Evolutionary conservation across 2,329 filamentous ascomycete species (phyloP).

Genomic region (Leptographium procerum): DNA sequence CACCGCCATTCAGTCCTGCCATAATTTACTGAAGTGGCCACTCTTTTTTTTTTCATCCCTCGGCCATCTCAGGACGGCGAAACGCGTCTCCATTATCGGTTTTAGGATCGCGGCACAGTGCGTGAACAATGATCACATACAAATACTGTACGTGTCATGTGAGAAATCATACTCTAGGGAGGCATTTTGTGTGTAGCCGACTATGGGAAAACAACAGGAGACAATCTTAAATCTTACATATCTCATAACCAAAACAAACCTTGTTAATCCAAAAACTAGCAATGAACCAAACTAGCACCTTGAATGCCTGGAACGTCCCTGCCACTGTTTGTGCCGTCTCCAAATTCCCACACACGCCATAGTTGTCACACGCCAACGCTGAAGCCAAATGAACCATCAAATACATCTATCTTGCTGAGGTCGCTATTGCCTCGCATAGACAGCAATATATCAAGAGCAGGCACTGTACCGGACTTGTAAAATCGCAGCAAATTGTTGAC

Average conservation of each 20-base stretch:
- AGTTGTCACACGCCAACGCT: conserved; percentile 31
- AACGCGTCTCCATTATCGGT: not conserved
- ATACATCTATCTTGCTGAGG: conserved; percentile 37
- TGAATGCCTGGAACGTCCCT: not conserved
- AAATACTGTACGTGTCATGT: not conserved
- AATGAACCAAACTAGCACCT: not conserved
- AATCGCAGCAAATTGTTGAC: conserved; percentile 76
- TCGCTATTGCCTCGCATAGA: conserved; percentile 37
- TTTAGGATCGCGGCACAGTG: not conserved
- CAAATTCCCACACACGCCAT: not conserved
- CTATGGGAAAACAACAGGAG: not conserved
- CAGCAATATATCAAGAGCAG: conserved; percentile 41
- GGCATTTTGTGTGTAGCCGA: too few species aligned
- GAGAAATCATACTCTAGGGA: too few species aligned
- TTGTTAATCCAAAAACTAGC: not conserved
- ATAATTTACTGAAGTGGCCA: not conserved
- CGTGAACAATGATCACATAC: not conserved
- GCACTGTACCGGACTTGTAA: conserved; percentile 49
- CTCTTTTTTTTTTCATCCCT: not conserved
- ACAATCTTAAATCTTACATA: not conserved
- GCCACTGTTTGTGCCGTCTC: not conserved
- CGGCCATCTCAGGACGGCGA: not conserved
- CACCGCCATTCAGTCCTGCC: not conserved
- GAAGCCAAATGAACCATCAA: conserved; percentile 49
- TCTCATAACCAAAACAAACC: not conserved